phyloP scores from a whole-genome alignment of 306 rosid species.

The Albizia julibrissin region DNA sequence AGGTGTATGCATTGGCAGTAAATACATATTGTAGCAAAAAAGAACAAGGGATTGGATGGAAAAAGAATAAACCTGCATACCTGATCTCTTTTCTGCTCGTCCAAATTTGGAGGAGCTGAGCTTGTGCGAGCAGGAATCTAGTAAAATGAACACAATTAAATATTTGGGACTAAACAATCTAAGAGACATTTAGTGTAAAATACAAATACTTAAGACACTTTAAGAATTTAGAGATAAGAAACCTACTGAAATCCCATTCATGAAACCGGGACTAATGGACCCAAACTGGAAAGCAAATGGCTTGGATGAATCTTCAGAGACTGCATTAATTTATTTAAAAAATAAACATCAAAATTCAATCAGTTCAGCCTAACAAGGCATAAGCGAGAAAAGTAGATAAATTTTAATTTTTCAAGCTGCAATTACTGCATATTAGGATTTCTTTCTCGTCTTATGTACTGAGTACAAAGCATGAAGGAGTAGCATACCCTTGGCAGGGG shows the following conservation, averaged over 20 bases:
- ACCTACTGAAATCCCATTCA: conserved; percentile 78
- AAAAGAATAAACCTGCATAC: conserved; percentile 38
- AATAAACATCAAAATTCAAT: conserved; percentile 27
- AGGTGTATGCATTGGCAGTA: not conserved
- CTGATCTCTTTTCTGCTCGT: conserved; percentile 89
- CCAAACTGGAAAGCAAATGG: conserved; percentile 83
- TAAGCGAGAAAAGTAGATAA: not conserved
- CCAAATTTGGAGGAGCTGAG: conserved; percentile 98
- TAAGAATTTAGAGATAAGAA: conserved; percentile 16
- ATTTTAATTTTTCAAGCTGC: not conserved
- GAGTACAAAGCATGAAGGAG: conserved; percentile 3
- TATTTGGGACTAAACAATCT: conserved; percentile 9
- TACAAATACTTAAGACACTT: not conserved
- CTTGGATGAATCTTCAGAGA: conserved; percentile 70
- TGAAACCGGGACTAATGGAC: conserved; percentile 67
- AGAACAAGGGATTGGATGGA: not conserved
- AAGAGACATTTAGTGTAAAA: not conserved
- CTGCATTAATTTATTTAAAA: conserved; percentile 25
- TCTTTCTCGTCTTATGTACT: conserved; percentile 2
- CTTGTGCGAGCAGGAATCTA: conserved; percentile 95
- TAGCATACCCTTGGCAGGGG: conserved; percentile 66
- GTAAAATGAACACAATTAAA: conserved; percentile 32
- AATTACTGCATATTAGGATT: conserved; percentile 5
- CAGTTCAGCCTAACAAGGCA: conserved; percentile 22
- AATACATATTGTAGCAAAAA: conserved; percentile 23